Evolutionary conservation across 495 filamentous ascomycete genomes (phyloP), one percentile per base, ranked within the genome.

Genomic region (Xylaria grammica): DNA sequence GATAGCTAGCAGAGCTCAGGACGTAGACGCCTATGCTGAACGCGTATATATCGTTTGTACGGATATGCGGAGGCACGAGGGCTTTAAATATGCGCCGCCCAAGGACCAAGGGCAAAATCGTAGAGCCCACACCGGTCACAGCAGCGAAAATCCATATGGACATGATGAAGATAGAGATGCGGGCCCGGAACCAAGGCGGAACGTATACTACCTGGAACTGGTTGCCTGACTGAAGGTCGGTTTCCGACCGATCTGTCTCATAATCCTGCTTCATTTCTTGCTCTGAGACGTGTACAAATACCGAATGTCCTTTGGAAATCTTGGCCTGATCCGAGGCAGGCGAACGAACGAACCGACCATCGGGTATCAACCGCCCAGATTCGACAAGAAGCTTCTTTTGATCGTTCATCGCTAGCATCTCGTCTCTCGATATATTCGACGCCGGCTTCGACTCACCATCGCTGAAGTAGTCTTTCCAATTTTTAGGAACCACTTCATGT

Each of bases 121-220:
- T 97, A 63, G 91, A 84, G 69, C 88, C 86, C 67, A 97, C 86
- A n/a, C 95, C 95, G 1, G 92, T 96, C n/a, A 87, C 82, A 11
- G 94, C 94, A 9, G 96, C 93, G 78, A 98, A 98, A 17, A 92
- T 62, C 95, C 95, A 99, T 69, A 99, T 91, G 44, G 89, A 85
- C 63, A 96, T 72, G 66, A 97, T 92, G 74, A 99, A 97, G 20
- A 91, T 77, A 54, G 87, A 91, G 68, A 97, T 87, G 36, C 95
- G 87, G 22, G 86, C 67, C 26, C 88, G 84, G 78, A 99, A 98
- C 73, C 82, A 84, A 0, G 96, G 94, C 17, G 95, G 95, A 30
- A 97, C 85, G 76, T 98, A 99, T 56, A 97, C 90, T 68, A 89
- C 85, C 58, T 90, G 87, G 72, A 92, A 96, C 71, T 89, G 84